These are phyloP conservation scores for Vanrija sp. DNA, from an alignment of 1,284 basidiomycete genomes.

Conservation along the genomic window DNA sequence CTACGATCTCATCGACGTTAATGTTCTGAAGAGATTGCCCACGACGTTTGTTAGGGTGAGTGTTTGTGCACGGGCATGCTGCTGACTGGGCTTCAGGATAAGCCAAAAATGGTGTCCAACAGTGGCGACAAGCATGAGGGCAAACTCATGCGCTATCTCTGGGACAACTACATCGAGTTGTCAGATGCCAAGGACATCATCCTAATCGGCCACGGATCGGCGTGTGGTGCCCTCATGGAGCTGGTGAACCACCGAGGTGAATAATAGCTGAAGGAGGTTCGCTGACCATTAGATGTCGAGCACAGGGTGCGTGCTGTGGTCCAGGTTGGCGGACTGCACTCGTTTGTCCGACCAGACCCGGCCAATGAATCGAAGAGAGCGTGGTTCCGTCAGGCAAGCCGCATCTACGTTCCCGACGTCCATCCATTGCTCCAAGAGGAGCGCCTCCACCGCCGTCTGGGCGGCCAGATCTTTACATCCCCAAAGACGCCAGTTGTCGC, in stretches of 20 bases:
- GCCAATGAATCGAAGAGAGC: constrained; percentile 30
- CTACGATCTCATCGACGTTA: constrained; percentile 80
- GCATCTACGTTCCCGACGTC: constrained; percentile 39
- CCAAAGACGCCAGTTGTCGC: constrained; percentile 43
- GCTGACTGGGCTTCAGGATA: constrained; percentile 14
- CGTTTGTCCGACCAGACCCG: constrained; percentile 43
- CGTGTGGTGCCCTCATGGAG: constrained; percentile 68
- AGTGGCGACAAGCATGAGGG: constrained; percentile 29
- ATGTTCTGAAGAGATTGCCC: constrained; percentile 69
- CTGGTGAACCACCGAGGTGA: constrained; percentile 67
- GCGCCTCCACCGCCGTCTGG: constrained; percentile 37
- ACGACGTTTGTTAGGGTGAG: constrained; percentile 26
- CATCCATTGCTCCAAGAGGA: constrained; percentile 44
- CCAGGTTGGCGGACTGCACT: constrained; percentile 68
- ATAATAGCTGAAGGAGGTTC: constrained; percentile 20
- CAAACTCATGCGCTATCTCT: constrained; percentile 73
- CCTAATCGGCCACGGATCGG: constrained; percentile 81
- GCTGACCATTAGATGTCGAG: constrained; percentile 55
- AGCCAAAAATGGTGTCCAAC: constrained; percentile 28
- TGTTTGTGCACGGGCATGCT: background rate
- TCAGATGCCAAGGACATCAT: constrained; percentile 68
- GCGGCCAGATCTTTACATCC: constrained; percentile 40
- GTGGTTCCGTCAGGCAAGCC: constrained; percentile 45
- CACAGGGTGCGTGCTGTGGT: constrained; percentile 64
- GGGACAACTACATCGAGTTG: constrained; percentile 95